Percentiles rank a stretch among this genome's conserved stretches.
These are phyloP conservation scores for Scedosporium minutisporum DNA, from an alignment of 2,329 filamentous ascomycete genomes.

Conservation along the genomic window DNA sequence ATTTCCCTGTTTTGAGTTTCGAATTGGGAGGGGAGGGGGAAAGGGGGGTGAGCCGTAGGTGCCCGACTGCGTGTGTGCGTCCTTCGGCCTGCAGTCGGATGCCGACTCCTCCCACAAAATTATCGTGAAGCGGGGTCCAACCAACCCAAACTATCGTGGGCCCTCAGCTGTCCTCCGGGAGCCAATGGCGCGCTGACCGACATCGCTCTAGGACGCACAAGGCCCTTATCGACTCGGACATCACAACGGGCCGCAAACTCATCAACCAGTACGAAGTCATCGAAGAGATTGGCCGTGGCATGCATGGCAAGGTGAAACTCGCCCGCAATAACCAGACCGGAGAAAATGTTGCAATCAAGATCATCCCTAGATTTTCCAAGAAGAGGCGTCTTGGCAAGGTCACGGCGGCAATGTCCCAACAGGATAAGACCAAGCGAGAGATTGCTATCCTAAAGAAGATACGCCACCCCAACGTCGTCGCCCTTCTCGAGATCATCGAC, in stretches of 20 bases:
- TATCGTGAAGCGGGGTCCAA: conserved; percentile 7
- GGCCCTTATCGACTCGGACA: conserved; percentile 81
- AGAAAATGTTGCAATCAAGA: conserved; percentile 91
- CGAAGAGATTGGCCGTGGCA: conserved; percentile 87
- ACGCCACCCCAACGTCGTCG: conserved; percentile 92
- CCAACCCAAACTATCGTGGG: not conserved
- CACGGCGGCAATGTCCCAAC: conserved; percentile 45
- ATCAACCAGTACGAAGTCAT: conserved; percentile 98
- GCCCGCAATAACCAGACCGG: conserved; percentile 69
- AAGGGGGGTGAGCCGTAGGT: not conserved
- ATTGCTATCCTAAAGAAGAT: conserved; percentile 98
- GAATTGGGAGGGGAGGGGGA: not conserved
- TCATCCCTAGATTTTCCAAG: conserved; percentile 92
- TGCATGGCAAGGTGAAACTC: conserved; percentile 96
- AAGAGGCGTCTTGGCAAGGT: conserved; percentile 83
- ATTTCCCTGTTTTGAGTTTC: not conserved
- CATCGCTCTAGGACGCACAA: conserved; percentile 61
- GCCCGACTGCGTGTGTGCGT: not conserved
- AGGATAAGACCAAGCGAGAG: conserved; percentile 84
- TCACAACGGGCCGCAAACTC: conserved; percentile 80
- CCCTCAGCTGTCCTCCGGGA: not conserved
- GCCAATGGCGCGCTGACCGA: conserved; percentile 3
- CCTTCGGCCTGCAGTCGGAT: not conserved
- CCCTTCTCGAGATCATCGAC: conserved; percentile 91
- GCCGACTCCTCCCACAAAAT: conserved; percentile 5